A percentile compares a stretch with the other conserved stretches of the same genome.
phyloP scores from a whole-genome alignment of 176 grass and related monocot genomes.

The Echinochloa phyllopogon region DNA sequence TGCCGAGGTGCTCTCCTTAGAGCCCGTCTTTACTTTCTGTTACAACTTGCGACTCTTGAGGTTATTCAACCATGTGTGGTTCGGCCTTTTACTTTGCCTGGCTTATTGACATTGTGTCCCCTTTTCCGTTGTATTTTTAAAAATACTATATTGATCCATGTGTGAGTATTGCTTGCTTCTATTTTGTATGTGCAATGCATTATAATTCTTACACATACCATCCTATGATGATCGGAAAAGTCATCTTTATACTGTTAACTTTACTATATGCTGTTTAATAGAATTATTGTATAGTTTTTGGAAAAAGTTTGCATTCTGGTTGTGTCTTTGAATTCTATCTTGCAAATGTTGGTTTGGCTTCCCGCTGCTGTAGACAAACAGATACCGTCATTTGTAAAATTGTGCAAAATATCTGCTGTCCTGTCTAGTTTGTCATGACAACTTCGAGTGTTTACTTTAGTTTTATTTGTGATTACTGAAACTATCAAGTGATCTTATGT shows the following conservation, averaged over 20 bases:
- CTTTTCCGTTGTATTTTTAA: neutral
- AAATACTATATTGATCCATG: neutral
- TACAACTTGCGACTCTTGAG: neutral
- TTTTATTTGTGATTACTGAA: neutral
- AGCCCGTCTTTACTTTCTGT: constrained; percentile 9
- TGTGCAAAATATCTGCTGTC: too few relatives aligned
- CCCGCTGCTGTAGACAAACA: too few relatives aligned
- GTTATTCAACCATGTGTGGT: too few relatives aligned
- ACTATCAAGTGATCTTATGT: constrained; percentile 6
- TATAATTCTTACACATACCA: neutral
- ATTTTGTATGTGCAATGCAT: neutral
- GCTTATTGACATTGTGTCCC: neutral
- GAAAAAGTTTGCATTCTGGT: neutral
- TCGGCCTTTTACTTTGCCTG: too few relatives aligned
- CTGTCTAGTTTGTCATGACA: too few relatives aligned
- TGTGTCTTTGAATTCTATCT: neutral
- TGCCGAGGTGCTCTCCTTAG: too few relatives aligned
- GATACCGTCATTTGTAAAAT: too few relatives aligned
- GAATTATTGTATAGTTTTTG: neutral
- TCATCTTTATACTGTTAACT: neutral
- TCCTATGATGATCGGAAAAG: neutral
- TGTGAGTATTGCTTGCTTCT: too few relatives aligned
- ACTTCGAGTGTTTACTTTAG: neutral
- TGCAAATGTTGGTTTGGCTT: neutral
- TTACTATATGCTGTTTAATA: too few relatives aligned